phyloP scores from a whole-genome alignment of 164 flowering plant species.

The Tetrastigma voinierianum region DNA sequence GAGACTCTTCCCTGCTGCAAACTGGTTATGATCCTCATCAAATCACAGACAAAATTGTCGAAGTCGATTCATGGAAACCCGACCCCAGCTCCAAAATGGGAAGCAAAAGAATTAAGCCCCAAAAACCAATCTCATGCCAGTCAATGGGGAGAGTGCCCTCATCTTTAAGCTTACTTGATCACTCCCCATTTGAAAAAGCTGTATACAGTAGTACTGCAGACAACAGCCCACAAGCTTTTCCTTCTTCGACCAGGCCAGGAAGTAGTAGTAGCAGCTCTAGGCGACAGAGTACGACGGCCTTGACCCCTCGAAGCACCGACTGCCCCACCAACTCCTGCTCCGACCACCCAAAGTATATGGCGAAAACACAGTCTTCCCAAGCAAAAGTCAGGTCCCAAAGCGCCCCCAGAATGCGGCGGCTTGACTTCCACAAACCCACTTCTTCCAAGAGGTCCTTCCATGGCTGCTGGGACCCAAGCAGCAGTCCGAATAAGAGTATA shows the following conservation, averaged over 20 bases:
- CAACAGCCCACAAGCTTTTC: conserved; percentile 56
- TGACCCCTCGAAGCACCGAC: conserved; percentile 61
- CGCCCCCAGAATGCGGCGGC: conserved; percentile 77
- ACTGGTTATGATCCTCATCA: conserved; percentile 20
- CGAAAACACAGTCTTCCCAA: conserved; percentile 72
- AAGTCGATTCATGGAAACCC: conserved; percentile 79
- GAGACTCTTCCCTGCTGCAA: conserved; percentile 21
- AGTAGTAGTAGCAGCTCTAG: conserved; percentile 30
- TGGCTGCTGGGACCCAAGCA: conserved; percentile 23
- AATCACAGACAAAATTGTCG: conserved; percentile 65
- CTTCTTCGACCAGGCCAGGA: conserved; percentile 50
- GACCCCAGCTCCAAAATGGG: conserved; percentile 30
- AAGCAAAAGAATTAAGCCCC: conserved; percentile 26
- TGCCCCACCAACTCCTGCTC: conserved; percentile 23
- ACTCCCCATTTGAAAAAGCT: conserved; percentile 23
- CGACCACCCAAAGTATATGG: conserved; percentile 76
- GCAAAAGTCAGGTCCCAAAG: conserved; percentile 83
- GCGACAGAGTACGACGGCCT: conserved; percentile 22
- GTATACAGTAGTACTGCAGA: conserved; percentile 43
- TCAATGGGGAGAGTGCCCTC: conserved; percentile 35
- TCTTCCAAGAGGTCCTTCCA: conserved; percentile 29
- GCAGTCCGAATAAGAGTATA: conserved; percentile 15
- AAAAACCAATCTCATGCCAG: conserved; percentile 34
- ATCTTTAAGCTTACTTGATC: conserved; percentile 36
- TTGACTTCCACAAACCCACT: conserved; percentile 47